phyloP scores from a whole-genome alignment of 164 flowering plant genomes.

The Litsea cubeba region DNA sequence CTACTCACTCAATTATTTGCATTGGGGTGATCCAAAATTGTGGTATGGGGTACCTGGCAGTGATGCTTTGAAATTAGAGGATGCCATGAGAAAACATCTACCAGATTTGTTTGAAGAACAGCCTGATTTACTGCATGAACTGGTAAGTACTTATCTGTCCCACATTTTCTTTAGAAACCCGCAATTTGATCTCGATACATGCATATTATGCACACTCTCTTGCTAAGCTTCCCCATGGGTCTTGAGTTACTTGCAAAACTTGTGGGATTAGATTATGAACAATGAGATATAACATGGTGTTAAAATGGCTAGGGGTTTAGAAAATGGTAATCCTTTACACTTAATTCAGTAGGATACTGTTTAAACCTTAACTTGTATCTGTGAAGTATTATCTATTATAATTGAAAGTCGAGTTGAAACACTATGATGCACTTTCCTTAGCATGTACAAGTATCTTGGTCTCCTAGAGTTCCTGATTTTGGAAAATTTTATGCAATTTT shows the following conservation, averaged over 20 bases:
- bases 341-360: background rate
- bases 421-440: background rate
- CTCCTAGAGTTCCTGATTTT: background rate
- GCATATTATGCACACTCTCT: no score
- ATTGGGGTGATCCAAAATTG: constrained; percentile 82
- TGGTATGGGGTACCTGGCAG: constrained; percentile 91
- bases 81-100: constrained; percentile 73
- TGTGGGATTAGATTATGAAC: no score
- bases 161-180: background rate
- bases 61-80: constrained; percentile 59
- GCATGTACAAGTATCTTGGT: background rate
- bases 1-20: constrained; percentile 76
- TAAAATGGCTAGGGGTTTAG: background rate
- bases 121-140: constrained; percentile 70
- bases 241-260: no score
- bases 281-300: background rate
- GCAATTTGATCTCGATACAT: background rate
- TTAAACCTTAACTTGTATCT: background rate
- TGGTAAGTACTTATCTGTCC: constrained; percentile 35
- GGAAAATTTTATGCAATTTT: background rate
- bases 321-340: background rate
- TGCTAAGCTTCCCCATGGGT: background rate
- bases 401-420: background rate
- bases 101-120: constrained; percentile 81
- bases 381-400: background rate